Conservation (phyloP, 2,329 filamentous ascomycete species). For the Coccinonectria pachysandricola region DNA sequence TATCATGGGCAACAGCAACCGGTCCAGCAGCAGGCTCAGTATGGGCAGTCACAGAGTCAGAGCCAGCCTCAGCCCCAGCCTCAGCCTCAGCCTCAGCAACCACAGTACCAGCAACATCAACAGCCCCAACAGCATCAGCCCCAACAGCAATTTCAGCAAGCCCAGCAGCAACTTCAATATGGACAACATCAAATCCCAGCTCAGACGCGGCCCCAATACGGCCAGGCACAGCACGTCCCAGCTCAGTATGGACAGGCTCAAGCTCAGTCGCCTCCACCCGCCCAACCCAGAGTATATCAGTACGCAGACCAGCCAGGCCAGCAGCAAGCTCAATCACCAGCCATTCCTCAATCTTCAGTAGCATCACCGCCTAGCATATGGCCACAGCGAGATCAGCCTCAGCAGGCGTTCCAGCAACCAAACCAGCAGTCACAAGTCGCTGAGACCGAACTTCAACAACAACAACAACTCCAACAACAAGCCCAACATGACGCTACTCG, state of each 20-base stretch:
- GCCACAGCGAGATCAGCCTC: constrained; percentile 1
- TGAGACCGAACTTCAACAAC: too few relatives aligned
- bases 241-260: too few relatives aligned
- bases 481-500: constrained; percentile 2
- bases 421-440: not conserved
- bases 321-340: constrained; percentile 1
- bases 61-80: not conserved
- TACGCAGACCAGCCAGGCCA: too few relatives aligned
- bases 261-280: too few relatives aligned
- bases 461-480: constrained; percentile 1
- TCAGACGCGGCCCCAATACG: too few relatives aligned
- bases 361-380: not conserved
- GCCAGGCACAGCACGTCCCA: constrained; percentile 1
- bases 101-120: constrained; percentile 2
- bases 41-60: not conserved
- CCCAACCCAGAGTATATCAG: too few relatives aligned
- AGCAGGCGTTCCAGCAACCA: not conserved
- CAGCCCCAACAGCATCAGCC: constrained; percentile 3
- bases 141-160: constrained; percentile 6
- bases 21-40: constrained; percentile 1
- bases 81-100: constrained; percentile 1
- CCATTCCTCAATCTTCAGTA: too few relatives aligned
- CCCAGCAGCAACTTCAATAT: constrained; percentile 1
- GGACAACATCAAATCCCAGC: constrained; percentile 1
- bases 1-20: not conserved